Base-by-base conservation (phyloP, 345 rosid genomes). In the Heritiera fomes region DNA sequence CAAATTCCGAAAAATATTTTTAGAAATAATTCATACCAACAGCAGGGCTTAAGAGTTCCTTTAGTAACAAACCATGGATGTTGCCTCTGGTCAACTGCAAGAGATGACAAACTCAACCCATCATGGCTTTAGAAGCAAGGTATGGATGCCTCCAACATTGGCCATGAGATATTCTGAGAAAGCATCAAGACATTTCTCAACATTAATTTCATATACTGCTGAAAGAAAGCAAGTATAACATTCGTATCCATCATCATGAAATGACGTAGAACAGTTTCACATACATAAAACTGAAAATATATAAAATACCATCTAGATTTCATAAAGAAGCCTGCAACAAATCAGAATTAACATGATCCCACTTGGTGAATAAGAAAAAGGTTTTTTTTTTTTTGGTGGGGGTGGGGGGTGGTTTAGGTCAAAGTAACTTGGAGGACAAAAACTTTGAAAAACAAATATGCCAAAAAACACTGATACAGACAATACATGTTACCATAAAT, bases 121-220 rank as follows among this genome's bases (percentile, higher is more conserved):
- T 72, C 63, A 72, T 72, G 63, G 76, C 76, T 72, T 55, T 53
- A 72, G 76, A 72, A 72, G 76, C 76, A 72, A 72, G 76, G 47
- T 55, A 72, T 72, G 49, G 63, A 53, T 72, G 49, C 63, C 76
- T 53, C 76, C 76, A 72, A 52, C 66, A 62, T 30, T 32, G 40
- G 18, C 41, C 66, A 30, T 62, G 66, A 62, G 30, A 71, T 15
- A 30, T 52, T 71, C 75, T 71, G 75, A 30, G 61, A 71, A 52
- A 52, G 74, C 74, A 70, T 52, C 46, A 71, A 71, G 46, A 71
- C 52, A 71, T 71, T 32, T 53, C 75, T 71, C 75, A 52, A 71
- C 60, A 52, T 71, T 62, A 62, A 62, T 62, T 1, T 18, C 66
- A 62, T 62, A 30, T 62, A 62, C 66, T 62, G 66, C 66, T 30